These are phyloP conservation scores for Puccinia coronata DNA, from an alignment of 1,284 basidiomycete species.

Conservation along the genomic window DNA sequence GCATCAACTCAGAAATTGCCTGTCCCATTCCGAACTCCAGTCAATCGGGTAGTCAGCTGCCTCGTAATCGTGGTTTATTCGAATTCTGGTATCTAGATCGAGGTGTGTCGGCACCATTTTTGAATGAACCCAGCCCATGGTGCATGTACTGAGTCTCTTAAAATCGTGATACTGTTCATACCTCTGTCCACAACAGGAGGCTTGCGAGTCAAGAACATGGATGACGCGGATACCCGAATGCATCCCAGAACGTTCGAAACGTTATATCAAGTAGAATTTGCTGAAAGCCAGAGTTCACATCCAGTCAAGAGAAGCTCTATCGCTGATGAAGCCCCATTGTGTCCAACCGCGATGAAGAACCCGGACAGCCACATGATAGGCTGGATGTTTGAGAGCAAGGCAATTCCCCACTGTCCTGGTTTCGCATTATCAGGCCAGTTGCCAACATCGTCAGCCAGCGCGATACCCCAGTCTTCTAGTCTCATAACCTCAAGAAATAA, in stretches of 20 bases:
- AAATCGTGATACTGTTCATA: not conserved
- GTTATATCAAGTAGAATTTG: constrained; percentile 42
- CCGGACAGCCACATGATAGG: constrained; percentile 10
- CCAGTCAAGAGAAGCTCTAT: constrained; percentile 32
- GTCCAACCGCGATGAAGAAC: not conserved
- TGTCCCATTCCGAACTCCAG: too few relatives aligned
- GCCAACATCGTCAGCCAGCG: not conserved
- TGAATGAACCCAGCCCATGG: not conserved
- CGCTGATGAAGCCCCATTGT: not conserved
- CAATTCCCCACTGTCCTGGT: constrained; percentile 40
- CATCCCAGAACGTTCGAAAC: constrained; percentile 37
- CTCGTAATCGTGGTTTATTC: constrained; percentile 32
- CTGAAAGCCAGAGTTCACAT: constrained; percentile 25
- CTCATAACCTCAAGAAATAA: not conserved
- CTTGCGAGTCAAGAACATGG: constrained; percentile 16
- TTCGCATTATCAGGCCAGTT: constrained; percentile 2
- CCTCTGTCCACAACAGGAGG: not conserved
- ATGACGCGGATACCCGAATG: constrained; percentile 44
- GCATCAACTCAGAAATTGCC: too few relatives aligned
- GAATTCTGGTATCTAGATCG: constrained; percentile 45
- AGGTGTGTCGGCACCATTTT: constrained; percentile 13
- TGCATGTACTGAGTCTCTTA: not conserved
- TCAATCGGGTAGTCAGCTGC: too few relatives aligned
- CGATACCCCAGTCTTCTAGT: not conserved
- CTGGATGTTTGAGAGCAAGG: constrained; percentile 38